Conservation (phyloP, 352 stramenopile genomes). For the Plasmopara halstedii region DNA sequence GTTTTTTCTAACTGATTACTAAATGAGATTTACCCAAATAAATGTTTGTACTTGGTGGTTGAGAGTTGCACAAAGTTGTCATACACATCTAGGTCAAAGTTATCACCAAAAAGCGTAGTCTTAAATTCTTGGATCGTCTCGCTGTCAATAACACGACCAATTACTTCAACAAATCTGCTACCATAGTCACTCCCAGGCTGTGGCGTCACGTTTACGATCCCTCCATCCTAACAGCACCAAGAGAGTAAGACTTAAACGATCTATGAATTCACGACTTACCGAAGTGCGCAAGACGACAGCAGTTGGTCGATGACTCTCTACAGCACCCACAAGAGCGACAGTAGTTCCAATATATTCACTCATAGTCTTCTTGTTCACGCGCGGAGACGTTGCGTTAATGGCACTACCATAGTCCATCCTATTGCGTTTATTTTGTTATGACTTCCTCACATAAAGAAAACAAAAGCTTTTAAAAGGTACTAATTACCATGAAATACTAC, state of each 20-base stretch:
- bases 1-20: no score
- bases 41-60: slow-evolving; percentile 56
- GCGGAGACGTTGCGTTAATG: slow-evolving; percentile 55
- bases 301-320: slow-evolving; percentile 69
- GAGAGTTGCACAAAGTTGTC: slow-evolving; percentile 74
- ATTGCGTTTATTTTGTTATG: no score
- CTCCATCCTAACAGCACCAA: slow-evolving; percentile 44
- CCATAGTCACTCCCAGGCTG: slow-evolving; percentile 71
- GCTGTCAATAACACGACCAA: slow-evolving; percentile 60
- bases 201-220: slow-evolving; percentile 64
- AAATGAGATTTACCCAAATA: no score
- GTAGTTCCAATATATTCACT: slow-evolving; percentile 52
- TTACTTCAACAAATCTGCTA: slow-evolving; percentile 83
- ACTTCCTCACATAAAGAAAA: no score
- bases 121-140: slow-evolving; percentile 83
- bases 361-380: slow-evolving; percentile 79
- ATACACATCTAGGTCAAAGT: slow-evolving; percentile 77
- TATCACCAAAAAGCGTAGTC: slow-evolving; percentile 73
- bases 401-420: slow-evolving; percentile 58
- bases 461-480: no score
- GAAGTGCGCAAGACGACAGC: slow-evolving; percentile 66
- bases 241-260: neutral
- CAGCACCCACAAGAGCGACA: slow-evolving; percentile 63
- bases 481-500: no score
- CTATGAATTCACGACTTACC: slow-evolving; percentile 21